Conservation (phyloP, 2,329 filamentous ascomycete genomes). For the Botrytis aclada region DNA sequence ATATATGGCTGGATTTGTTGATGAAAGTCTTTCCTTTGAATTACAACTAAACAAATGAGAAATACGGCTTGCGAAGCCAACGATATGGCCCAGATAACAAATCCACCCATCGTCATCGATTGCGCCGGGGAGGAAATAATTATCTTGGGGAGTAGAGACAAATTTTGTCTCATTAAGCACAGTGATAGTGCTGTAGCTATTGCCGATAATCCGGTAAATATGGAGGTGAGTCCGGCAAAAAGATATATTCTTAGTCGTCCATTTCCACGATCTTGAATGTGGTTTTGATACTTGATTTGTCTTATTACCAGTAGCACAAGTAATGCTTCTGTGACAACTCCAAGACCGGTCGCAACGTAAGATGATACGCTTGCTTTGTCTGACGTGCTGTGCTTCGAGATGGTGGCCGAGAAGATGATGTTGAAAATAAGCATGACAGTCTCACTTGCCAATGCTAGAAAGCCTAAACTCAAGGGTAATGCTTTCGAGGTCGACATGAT, state of each 20-base stretch:
- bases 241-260: slow-evolving; percentile 33
- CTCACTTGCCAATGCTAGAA: slow-evolving; percentile 33
- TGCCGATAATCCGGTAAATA: slow-evolving; percentile 31
- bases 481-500: slow-evolving; percentile 29
- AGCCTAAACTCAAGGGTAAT: slow-evolving; percentile 32
- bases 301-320: slow-evolving; percentile 30
- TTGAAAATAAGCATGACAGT: slow-evolving; percentile 34
- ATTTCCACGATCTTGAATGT: slow-evolving; percentile 31
- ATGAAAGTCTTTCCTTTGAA: slow-evolving; percentile 33
- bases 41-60: slow-evolving; percentile 32
- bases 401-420: slow-evolving; percentile 33
- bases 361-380: slow-evolving; percentile 25
- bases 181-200: slow-evolving; percentile 31
- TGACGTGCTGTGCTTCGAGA: slow-evolving; percentile 24
- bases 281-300: slow-evolving; percentile 34
- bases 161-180: slow-evolving; percentile 27
- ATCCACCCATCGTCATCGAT: slow-evolving; percentile 30
- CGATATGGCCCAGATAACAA: slow-evolving; percentile 34
- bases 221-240: slow-evolving; percentile 30
- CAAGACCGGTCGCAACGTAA: slow-evolving; percentile 33
- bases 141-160: slow-evolving; percentile 25
- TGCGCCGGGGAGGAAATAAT: slow-evolving; percentile 26
- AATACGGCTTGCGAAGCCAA: slow-evolving; percentile 33
- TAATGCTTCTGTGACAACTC: slow-evolving; percentile 28
- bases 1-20: slow-evolving; percentile 32